Conservation (phyloP, 2,329 filamentous ascomycete species). For the Leptodontidium sp. region DNA sequence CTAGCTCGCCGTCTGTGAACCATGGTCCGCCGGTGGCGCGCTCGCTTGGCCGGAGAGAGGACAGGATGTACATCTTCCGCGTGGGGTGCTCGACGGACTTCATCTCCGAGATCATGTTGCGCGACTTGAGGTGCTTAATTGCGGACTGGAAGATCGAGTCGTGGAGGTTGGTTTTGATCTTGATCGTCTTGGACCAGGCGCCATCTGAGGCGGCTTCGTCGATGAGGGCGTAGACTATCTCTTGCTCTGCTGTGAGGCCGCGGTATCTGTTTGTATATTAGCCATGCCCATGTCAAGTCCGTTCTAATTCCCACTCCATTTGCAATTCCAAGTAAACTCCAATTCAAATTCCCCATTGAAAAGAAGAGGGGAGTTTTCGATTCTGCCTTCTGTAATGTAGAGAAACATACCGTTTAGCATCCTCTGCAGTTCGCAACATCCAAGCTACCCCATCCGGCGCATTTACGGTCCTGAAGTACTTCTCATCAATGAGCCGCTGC, state of each 20-base stretch:
- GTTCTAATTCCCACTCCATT: neutral
- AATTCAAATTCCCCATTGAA: no score
- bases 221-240: conserved; percentile 87
- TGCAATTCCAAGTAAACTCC: neutral
- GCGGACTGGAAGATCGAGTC: conserved; percentile 82
- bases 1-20: conserved; percentile 91
- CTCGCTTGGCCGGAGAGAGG: conserved; percentile 83
- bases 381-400: neutral
- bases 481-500: conserved; percentile 66
- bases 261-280: conserved; percentile 57
- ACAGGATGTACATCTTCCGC: conserved; percentile 96
- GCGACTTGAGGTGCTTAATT: conserved; percentile 83
- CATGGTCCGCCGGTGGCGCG: conserved; percentile 93
- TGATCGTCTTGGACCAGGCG: conserved; percentile 90
- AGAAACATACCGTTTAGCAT: conserved; percentile 66
- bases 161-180: conserved; percentile 81
- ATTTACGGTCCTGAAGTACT: conserved; percentile 61
- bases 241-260: conserved; percentile 75
- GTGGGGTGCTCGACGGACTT: conserved; percentile 91
- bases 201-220: conserved; percentile 86
- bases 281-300: conserved; percentile 5
- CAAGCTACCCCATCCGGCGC: conserved; percentile 59
- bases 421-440: conserved; percentile 65
- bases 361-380: no score
- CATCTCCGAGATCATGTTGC: conserved; percentile 85